Conservation (phyloP, 805 yeast genomes). For the Yamadazyma akitaensis region DNA sequence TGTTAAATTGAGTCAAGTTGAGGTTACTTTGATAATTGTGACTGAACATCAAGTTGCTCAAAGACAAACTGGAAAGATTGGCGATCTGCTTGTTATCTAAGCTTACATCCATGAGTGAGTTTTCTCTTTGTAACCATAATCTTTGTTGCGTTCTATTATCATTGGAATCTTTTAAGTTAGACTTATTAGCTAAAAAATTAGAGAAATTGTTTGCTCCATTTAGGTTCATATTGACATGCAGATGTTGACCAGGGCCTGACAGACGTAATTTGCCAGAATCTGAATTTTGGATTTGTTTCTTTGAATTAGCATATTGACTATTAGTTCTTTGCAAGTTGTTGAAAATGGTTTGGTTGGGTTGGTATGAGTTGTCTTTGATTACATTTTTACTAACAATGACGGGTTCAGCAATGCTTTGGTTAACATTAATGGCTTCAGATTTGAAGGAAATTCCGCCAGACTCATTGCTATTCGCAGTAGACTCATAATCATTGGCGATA, state of each 20-base stretch:
- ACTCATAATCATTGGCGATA: neutral
- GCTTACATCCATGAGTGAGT: slow-evolving; percentile 58
- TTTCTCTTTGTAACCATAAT: slow-evolving; percentile 80
- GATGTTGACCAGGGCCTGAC: neutral
- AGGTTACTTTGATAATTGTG: slow-evolving; percentile 24
- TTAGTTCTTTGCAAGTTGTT: slow-evolving; percentile 40
- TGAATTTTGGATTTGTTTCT: slow-evolving; percentile 16
- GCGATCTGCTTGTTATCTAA: slow-evolving; percentile 28
- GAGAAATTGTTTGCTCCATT: slow-evolving; percentile 30
- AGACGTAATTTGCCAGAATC: neutral
- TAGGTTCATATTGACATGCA: slow-evolving; percentile 6
- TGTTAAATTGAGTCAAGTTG: slow-evolving; percentile 14
- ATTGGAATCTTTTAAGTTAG: slow-evolving; percentile 3
- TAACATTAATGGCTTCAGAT: slow-evolving; percentile 24
- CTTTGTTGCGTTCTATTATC: slow-evolving; percentile 68
- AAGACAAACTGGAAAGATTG: slow-evolving; percentile 38
- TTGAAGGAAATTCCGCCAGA: slow-evolving; percentile 28
- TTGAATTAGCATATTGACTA: slow-evolving; percentile 28
- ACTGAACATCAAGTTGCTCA: slow-evolving; percentile 39
- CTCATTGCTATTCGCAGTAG: neutral
- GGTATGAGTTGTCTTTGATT: slow-evolving; percentile 36
- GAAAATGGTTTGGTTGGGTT: slow-evolving; percentile 41
- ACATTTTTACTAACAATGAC: slow-evolving; percentile 29
- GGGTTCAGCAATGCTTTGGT: slow-evolving; percentile 25
- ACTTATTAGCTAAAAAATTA: slow-evolving; percentile 21